Evolutionary conservation across 192 early-diverging fungal species (phyloP).

Genomic region (Entomortierella parvispora): DNA sequence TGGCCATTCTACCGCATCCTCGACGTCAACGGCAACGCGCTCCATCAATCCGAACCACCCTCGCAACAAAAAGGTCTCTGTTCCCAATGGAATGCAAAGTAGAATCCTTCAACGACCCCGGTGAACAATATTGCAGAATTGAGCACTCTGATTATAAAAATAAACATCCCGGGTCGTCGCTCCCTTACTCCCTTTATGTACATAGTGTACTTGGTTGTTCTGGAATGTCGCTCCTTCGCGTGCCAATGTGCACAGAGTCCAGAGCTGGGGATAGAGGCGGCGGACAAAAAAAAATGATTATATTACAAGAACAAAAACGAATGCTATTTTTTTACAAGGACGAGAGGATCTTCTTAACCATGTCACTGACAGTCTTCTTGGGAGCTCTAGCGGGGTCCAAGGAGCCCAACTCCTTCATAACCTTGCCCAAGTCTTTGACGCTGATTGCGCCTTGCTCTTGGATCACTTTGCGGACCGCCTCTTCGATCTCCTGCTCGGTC

Average conservation of each 20-base stretch:
- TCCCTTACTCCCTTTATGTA: too few relatives aligned
- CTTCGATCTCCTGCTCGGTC: slow-evolving; percentile 76
- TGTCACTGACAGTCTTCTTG: slow-evolving; percentile 79
- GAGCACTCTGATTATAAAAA: too few relatives aligned
- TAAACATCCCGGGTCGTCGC: too few relatives aligned
- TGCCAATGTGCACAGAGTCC: too few relatives aligned
- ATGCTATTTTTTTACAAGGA: slow-evolving; percentile 19
- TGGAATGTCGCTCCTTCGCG: too few relatives aligned
- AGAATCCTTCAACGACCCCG: too few relatives aligned
- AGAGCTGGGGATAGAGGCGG: too few relatives aligned
- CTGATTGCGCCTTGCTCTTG: slow-evolving; percentile 64
- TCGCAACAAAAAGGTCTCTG: not conserved
- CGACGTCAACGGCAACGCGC: not conserved
- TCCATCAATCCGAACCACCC: slow-evolving; percentile 10
- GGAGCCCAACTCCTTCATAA: slow-evolving; percentile 82
- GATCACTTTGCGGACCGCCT: slow-evolving; percentile 62
- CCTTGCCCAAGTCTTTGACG: slow-evolving; percentile 82
- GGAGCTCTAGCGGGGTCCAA: slow-evolving; percentile 77
- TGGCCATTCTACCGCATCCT: not conserved
- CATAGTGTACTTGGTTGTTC: too few relatives aligned
- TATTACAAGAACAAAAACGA: too few relatives aligned
- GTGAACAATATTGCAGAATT: too few relatives aligned
- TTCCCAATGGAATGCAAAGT: slow-evolving; percentile 3
- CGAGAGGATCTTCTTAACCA: slow-evolving; percentile 76
- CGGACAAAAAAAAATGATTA: too few relatives aligned